These are phyloP conservation scores for Ustilago curta DNA, from an alignment of 1,284 basidiomycete genomes.

Conservation along the genomic window DNA sequence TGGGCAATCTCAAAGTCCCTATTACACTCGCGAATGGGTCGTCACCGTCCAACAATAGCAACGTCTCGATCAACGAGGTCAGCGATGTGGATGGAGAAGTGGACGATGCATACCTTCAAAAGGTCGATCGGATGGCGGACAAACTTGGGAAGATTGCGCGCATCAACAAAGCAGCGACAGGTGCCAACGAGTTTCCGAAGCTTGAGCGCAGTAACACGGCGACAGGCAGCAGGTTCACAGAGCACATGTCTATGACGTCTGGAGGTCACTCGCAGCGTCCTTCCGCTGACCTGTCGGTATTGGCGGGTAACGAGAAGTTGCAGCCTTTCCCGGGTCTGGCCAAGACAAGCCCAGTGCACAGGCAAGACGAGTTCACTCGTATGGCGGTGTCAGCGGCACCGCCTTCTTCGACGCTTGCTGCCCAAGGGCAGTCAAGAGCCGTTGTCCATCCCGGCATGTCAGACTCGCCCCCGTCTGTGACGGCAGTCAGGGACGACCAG, in stretches of 20 bases:
- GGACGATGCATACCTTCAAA: constrained; percentile 39
- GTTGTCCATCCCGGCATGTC: neutral
- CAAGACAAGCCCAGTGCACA: constrained; percentile 27
- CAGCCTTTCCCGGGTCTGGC: constrained; percentile 54
- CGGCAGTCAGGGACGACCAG: constrained; percentile 8
- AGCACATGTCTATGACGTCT: constrained; percentile 17
- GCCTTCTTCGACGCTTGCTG: neutral
- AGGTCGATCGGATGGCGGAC: constrained; percentile 50
- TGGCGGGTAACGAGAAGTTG: constrained; percentile 51
- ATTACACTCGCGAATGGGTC: neutral
- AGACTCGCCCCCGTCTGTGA: constrained; percentile 7
- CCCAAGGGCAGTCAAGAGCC: neutral
- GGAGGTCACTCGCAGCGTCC: constrained; percentile 26
- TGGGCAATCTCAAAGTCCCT: constrained; percentile 14
- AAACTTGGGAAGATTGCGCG: constrained; percentile 46
- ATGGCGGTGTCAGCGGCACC: constrained; percentile 18
- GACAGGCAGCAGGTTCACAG: constrained; percentile 27
- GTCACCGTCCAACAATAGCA: constrained; percentile 21
- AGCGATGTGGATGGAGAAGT: constrained; percentile 47
- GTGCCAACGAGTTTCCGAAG: constrained; percentile 6
- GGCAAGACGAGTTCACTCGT: constrained; percentile 25
- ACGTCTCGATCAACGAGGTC: constrained; percentile 29
- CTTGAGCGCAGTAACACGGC: constrained; percentile 15
- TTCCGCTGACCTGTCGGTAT: constrained; percentile 26
- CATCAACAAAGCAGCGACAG: constrained; percentile 4